Conservation (phyloP, 768 basidiomycete genomes). For the Pisolithus albus region DNA sequence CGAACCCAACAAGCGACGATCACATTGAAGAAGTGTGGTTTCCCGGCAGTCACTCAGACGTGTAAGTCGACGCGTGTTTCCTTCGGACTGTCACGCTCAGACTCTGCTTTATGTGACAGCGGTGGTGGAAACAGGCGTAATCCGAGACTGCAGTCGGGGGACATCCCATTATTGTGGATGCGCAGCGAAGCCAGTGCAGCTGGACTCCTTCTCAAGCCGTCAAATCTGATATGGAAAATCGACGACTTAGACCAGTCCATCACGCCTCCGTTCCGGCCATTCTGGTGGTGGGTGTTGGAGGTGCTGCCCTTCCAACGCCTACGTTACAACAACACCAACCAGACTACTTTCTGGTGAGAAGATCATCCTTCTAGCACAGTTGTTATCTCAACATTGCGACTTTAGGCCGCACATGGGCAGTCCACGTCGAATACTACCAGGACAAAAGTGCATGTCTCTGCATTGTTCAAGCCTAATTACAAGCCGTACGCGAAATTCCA, state of each 20-base stretch:
- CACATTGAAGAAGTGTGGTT: constrained; percentile 39
- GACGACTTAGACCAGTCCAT: constrained; percentile 21
- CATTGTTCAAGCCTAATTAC: constrained; percentile 24
- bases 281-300: constrained; percentile 21
- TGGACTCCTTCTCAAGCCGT: constrained; percentile 17
- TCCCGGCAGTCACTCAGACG: constrained; percentile 33
- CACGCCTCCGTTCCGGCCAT: constrained; percentile 9
- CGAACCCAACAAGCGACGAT: constrained; percentile 7
- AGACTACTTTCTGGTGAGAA: constrained; percentile 16
- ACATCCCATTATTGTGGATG: constrained; percentile 28
- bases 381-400: constrained; percentile 3
- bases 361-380: neutral
- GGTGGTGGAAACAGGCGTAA: constrained; percentile 26
- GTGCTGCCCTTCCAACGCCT: constrained; percentile 18
- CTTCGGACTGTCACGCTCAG: too few species aligned
- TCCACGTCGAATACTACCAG: constrained; percentile 20
- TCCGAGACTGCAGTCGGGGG: constrained; percentile 21
- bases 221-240: constrained; percentile 24
- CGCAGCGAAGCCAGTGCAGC: constrained; percentile 22
- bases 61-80: constrained; percentile 31
- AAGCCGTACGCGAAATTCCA: constrained; percentile 19
- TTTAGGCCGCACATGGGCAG: constrained; percentile 22
- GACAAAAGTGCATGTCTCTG: constrained; percentile 29
- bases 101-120: too few species aligned
- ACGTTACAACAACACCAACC: constrained; percentile 23